phyloP scores from a whole-genome alignment of 2,329 filamentous ascomycete genomes.

The Ophiostoma pallidulum region DNA sequence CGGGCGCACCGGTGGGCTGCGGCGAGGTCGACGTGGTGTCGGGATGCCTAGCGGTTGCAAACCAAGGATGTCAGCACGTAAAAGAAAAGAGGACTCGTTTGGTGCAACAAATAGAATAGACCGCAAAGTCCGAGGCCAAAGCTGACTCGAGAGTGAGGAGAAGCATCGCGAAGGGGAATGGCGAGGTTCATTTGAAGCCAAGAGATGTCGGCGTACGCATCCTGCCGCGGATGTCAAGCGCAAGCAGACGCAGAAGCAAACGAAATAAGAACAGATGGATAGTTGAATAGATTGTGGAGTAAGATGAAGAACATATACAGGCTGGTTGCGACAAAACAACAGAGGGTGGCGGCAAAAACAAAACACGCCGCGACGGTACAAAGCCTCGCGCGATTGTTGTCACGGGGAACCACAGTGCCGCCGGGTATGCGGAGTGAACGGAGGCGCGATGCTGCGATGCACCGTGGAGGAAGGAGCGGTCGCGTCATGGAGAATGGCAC shows the following conservation, averaged over 20 bases:
- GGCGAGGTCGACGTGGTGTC: not conserved
- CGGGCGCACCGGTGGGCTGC: not conserved
- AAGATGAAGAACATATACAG: not conserved
- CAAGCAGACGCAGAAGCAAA: too few relatives aligned
- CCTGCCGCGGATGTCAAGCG: too few relatives aligned
- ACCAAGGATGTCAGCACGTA: not conserved
- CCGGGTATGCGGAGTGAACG: too few relatives aligned
- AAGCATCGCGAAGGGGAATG: not conserved
- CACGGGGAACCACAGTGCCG: not conserved
- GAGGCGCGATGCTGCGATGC: too few relatives aligned
- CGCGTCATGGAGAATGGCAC: too few relatives aligned
- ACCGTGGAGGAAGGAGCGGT: not conserved
- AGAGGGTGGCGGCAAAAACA: too few relatives aligned
- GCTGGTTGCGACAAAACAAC: not conserved
- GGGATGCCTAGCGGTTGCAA: not conserved
- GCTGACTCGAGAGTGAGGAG: not conserved
- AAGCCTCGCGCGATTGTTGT: not conserved
- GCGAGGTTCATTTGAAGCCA: not conserved
- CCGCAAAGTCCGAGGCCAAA: not conserved
- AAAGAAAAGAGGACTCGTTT: too few relatives aligned
- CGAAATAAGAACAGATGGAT: too few relatives aligned
- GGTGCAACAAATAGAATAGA: not conserved
- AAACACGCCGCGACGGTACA: not conserved
- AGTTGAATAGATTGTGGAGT: too few relatives aligned
- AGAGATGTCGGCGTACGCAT: too few relatives aligned